Evolutionary conservation across 1,284 basidiomycete genomes (phyloP), one percentile per base, ranked within the genome.

Genomic region (Lentinula novae-zelandiae): DNA sequence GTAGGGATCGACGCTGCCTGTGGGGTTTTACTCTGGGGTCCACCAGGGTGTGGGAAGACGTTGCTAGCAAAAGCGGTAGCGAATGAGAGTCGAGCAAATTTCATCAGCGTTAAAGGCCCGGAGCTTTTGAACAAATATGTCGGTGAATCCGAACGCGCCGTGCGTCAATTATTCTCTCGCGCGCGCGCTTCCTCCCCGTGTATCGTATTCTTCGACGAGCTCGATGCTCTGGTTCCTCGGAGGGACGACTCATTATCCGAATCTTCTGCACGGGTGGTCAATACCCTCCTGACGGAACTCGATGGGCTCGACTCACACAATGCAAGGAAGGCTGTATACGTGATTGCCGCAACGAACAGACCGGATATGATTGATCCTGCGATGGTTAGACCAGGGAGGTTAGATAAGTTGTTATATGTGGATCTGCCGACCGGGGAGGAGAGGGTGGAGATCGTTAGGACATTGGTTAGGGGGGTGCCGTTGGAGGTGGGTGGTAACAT

Each of bases 301-400:
- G 96, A 98, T 69, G 96, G 96, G 0, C 87, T 98, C 38, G 94
- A 97, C 66, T 81, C 89, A 0, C 86, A 96, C 62, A 95, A 46
- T 20, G 15, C 38, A 2, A 9, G 15, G 13, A 15, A 93, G 71
- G 85, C 87, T 55, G 96, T 98, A 58, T 98, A 96, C 70, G 95
- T 98, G 31, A 95, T 98, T 65, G 96, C 91, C 0, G 96, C 96
- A 1, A 99, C 96, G 4, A 98, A 99, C 75, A 82, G 96, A n/a
- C 96, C 96, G 0, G 96, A 98, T 76, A 98, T 98, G 87, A 95
- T 98, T 65, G 96, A 98, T 71, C 96, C 96, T 0, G 96, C 96
- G 3, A 98, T 98, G 96, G 94, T 95, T 60, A 90, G 96, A 15
- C 96, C 96, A 0, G 96, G 96, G 0, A 86, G 96, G 2, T 83